Percentiles rank a stretch among this genome's conserved stretches.
Evolutionary conservation across 106 monocot species (phyloP).

Genomic region (Gastrodia elata): DNA sequence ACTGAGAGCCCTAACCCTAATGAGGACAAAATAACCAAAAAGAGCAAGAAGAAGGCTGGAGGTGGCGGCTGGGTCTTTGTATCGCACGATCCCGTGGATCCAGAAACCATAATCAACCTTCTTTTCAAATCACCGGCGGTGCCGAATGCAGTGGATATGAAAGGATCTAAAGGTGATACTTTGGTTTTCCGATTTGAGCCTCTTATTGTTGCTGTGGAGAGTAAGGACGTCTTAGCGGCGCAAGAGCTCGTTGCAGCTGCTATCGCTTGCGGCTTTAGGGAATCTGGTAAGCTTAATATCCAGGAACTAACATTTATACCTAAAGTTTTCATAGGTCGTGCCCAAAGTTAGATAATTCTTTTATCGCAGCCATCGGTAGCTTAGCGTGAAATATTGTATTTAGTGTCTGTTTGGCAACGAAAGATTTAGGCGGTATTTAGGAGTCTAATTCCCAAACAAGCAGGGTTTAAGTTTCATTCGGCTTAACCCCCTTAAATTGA

Average conservation of each 20-base stretch:
- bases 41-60: conserved; percentile 73
- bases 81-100: conserved; percentile 61
- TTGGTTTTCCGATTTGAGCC: conserved; percentile 87
- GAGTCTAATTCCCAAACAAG: no score
- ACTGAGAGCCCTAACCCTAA: neutral
- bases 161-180: neutral
- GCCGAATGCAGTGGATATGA: neutral
- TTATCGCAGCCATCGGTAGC: neutral
- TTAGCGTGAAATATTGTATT: neutral
- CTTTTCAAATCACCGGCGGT: conserved; percentile 21
- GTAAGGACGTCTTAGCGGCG: conserved; percentile 46
- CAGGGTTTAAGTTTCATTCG: no score
- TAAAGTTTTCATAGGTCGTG: neutral
- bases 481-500: no score
- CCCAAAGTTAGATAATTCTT: neutral
- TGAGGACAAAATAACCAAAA: neutral
- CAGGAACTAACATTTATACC: neutral
- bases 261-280: conserved; percentile 68
- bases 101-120: conserved; percentile 30
- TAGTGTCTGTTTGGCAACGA: no score
- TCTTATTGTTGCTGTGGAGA: conserved; percentile 70
- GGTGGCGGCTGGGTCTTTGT: conserved; percentile 77
- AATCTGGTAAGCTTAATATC: conserved; percentile 54
- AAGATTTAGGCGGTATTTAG: no score
- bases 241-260: conserved; percentile 51